A percentile compares a stretch with the other conserved stretches of the same genome.
These are phyloP conservation scores for Phascolomyces articulosus DNA, from an alignment of 371 early-diverging fungal species.

Conservation along the genomic window DNA sequence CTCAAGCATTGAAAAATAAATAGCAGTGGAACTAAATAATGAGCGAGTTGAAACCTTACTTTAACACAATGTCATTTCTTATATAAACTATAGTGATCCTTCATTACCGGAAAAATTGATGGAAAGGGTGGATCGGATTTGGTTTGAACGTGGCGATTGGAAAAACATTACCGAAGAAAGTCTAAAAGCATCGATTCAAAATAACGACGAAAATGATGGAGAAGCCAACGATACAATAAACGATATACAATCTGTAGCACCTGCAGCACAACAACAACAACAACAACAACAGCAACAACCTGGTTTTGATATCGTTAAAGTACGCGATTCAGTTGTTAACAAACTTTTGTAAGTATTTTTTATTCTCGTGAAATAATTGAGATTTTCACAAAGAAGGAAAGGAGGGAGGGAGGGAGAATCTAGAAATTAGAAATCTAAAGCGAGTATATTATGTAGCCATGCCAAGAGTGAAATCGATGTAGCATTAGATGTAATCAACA, in stretches of 20 bases:
- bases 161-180: conserved; percentile 54
- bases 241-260: conserved; percentile 9
- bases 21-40: neutral
- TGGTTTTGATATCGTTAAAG: conserved; percentile 40
- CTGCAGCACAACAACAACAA: conserved; percentile 3
- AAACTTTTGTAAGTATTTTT: conserved; percentile 39
- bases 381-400: no score
- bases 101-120: conserved; percentile 58
- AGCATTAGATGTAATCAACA: conserved; percentile 75
- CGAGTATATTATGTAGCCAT: no score
- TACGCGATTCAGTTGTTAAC: conserved; percentile 48
- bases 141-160: conserved; percentile 59
- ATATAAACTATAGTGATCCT: conserved; percentile 41
- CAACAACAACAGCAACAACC: conserved; percentile 6
- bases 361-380: neutral
- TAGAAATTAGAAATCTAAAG: no score
- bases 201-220: conserved; percentile 10
- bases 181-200: conserved; percentile 28
- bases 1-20: neutral
- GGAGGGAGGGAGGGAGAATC: no score
- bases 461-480: conserved; percentile 79
- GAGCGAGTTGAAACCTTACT: neutral
- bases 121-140: conserved; percentile 58
- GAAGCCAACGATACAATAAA: conserved; percentile 12
- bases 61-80: no score